Conservation (phyloP, 345 rosid species). For the Carallia brachiata region DNA sequence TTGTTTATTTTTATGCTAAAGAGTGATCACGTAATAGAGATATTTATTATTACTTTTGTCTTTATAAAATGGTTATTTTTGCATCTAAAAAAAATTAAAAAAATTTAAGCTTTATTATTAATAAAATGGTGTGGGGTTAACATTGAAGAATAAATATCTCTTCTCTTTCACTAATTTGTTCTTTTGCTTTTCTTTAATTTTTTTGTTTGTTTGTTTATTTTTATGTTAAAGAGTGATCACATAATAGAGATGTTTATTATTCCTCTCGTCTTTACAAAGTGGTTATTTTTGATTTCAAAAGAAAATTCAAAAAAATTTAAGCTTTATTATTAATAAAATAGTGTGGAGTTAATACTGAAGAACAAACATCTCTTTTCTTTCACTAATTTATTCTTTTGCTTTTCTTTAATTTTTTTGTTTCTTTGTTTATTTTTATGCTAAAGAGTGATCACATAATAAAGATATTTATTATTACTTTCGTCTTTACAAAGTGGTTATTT, state of each 20-base stretch:
- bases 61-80: too few relatives aligned
- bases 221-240: neutral
- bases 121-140: conserved; percentile 55
- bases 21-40: neutral
- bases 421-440: neutral
- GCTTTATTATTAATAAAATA: conserved; percentile 30
- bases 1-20: conserved; percentile 2
- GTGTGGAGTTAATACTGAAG: conserved; percentile 54
- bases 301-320: neutral
- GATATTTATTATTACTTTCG: too few relatives aligned
- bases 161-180: neutral
- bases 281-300: too few relatives aligned
- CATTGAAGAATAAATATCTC: conserved; percentile 34
- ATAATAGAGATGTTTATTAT: neutral
- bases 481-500: too few relatives aligned
- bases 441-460: neutral
- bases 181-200: conserved; percentile 10
- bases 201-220: neutral
- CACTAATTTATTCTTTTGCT: neutral
- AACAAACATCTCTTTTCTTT: conserved; percentile 17
- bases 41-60: too few relatives aligned
- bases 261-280: too few relatives aligned
- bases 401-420: conserved; percentile 7
- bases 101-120: conserved; percentile 13
- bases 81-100: neutral